Conservation (phyloP, 768 basidiomycete species). For the Tephrocybe sp. region DNA sequence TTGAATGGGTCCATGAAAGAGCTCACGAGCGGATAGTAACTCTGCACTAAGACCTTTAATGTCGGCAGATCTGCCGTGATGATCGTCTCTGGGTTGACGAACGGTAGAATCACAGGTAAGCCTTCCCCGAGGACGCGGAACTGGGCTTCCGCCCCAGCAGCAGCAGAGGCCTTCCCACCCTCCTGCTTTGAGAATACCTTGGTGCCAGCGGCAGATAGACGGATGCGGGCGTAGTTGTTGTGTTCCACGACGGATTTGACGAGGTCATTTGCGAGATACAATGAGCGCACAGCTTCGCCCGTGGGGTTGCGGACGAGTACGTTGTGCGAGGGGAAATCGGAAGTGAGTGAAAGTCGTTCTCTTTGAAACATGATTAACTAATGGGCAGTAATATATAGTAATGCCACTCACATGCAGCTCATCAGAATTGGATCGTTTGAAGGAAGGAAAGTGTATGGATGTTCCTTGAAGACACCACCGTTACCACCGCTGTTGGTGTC, state of each 20-base stretch:
- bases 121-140: constrained; percentile 87
- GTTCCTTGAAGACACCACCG: constrained; percentile 73
- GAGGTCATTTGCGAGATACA: constrained; percentile 86
- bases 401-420: constrained; percentile 65
- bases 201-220: constrained; percentile 91
- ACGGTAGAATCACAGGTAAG: constrained; percentile 80
- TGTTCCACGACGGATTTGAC: constrained; percentile 77
- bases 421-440: constrained; percentile 68
- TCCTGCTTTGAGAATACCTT: constrained; percentile 94
- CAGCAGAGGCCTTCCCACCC: constrained; percentile 46
- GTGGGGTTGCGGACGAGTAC: constrained; percentile 86
- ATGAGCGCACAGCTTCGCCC: constrained; percentile 69
- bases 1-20: constrained; percentile 64
- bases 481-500: constrained; percentile 18
- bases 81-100: constrained; percentile 64
- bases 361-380: constrained; percentile 35
- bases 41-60: constrained; percentile 66
- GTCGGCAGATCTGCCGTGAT: constrained; percentile 54
- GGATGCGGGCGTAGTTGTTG: constrained; percentile 83
- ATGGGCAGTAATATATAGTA: neutral
- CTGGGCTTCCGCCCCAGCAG: constrained; percentile 40
- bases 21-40: constrained; percentile 79
- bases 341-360: constrained; percentile 65
- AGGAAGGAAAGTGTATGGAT: constrained; percentile 83
- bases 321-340: constrained; percentile 72